Percentiles rank a stretch among this genome's conserved stretches.
phyloP scores from a whole-genome alignment of 305 asterid species.

The Ruellia speciosa region DNA sequence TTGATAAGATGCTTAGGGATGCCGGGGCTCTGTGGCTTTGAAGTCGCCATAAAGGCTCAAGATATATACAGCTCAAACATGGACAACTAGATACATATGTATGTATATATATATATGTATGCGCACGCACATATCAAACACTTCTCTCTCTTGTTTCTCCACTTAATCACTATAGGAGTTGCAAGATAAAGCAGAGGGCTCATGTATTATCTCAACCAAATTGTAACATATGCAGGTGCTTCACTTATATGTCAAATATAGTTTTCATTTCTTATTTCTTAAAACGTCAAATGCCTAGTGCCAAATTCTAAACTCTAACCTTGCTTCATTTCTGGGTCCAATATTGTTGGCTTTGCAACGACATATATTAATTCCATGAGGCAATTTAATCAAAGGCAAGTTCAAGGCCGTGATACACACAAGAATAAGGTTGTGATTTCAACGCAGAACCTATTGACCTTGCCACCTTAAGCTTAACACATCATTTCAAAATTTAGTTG shows the following conservation, averaged over 20 bases:
- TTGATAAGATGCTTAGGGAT: slow-evolving; percentile 45
- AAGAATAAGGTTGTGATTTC: background rate
- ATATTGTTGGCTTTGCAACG: background rate
- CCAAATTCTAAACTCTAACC: background rate
- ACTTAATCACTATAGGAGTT: background rate
- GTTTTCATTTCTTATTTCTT: background rate
- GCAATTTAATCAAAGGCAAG: background rate
- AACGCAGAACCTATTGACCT: too few species aligned
- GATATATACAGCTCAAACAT: background rate
- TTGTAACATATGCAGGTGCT: background rate
- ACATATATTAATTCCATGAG: background rate
- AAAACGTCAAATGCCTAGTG: background rate
- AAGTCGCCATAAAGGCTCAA: background rate
- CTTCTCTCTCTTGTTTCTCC: background rate
- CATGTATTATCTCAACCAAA: slow-evolving; percentile 12
- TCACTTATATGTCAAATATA: background rate
- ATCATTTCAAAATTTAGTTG: too few species aligned
- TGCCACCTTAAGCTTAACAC: too few species aligned
- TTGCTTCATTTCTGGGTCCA: background rate
- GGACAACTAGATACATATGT: background rate
- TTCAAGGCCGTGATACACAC: background rate
- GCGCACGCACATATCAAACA: background rate
- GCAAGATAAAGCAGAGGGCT: background rate
- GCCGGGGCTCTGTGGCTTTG: slow-evolving; percentile 55
- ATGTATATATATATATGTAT: background rate